Evolutionary conservation across 192 early-diverging fungal species (phyloP).

Genomic region (Coemansia sp.): DNA sequence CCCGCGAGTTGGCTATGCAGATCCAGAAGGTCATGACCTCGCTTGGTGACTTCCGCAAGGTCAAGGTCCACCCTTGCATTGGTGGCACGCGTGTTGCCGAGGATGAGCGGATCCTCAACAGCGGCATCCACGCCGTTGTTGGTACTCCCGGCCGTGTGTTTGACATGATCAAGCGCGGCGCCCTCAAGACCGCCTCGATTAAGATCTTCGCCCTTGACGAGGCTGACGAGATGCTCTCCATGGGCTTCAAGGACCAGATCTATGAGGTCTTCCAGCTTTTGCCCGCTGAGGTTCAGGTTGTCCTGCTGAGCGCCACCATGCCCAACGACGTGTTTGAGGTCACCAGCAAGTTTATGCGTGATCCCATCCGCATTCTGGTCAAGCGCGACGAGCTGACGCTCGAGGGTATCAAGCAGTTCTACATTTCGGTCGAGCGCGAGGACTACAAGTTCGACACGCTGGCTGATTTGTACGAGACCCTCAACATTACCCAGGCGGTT

Average conservation of each 20-base stretch:
- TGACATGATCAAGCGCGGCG: conserved; percentile 97
- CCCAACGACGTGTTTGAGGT: conserved; percentile 94
- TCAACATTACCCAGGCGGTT: conserved; percentile 98
- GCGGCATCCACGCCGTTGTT: conserved; percentile 91
- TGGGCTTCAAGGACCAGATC: conserved; percentile 99
- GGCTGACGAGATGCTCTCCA: conserved; percentile 98
- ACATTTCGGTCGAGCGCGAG: conserved; percentile 97
- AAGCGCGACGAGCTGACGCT: conserved; percentile 96
- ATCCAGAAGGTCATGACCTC: conserved; percentile 95
- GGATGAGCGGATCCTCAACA: conserved; percentile 79
- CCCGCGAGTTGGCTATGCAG: conserved; percentile 98
- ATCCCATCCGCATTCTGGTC: conserved; percentile 98
- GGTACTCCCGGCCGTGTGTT: conserved; percentile 98
- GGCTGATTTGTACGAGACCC: conserved; percentile 97
- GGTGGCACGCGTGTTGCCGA: conserved; percentile 95
- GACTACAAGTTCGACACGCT: conserved; percentile 99
- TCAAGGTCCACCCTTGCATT: conserved; percentile 95
- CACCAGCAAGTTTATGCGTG: conserved; percentile 97
- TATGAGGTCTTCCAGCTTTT: conserved; percentile 96
- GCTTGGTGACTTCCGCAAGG: conserved; percentile 95
- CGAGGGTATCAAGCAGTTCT: conserved; percentile 98
- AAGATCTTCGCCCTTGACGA: conserved; percentile 99
- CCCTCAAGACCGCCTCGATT: conserved; percentile 80
- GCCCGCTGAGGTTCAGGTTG: conserved; percentile 89
- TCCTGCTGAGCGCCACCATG: conserved; percentile 97